Evolutionary conservation across 495 filamentous ascomycete species (phyloP), one percentile per base, ranked within the genome.

Genomic region (Penicillium manginii): DNA sequence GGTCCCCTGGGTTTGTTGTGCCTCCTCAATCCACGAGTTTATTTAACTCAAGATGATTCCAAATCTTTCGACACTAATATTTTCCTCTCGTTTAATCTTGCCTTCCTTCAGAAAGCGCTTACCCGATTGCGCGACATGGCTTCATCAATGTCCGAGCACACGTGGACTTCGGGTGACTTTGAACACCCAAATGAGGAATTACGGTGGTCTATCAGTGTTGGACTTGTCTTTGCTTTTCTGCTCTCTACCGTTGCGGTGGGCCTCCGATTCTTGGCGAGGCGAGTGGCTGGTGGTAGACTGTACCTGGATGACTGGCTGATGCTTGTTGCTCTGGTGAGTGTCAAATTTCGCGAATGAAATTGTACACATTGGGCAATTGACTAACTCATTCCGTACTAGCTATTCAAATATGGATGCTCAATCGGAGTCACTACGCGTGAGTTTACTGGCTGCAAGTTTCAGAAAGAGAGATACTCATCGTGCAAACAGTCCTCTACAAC

Each of bases 231-330:
- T 57, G 66, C 70, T 2, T 73, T 70, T 26, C 56, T 58, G 0
- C 29, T 76, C 6, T 66, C 72, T 9, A 68, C 69, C 1, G 22
- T 68, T 7, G 64, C 73, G 12, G 71, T 75, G 8, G 64, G 12
- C 15, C 48, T 78, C 17, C 72, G 75, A 1, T 51, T 78, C 14
- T 6, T 68, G 31, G 62, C 69, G 0, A 35, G 72, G 19, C 64
- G 55, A 33, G 46, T 75, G 42, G 72, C 61, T 10, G 66, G 71
- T 0, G 62, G 55, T 18, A 62, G 23, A 15, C 49, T 73, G 10
- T 68, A 63, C 23, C 50, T 71, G 58, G 75, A 78, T 57, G 75
- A 78, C 54, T 76, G 70, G 57, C 55, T 78, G 58, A 76, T 78
- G 43, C 33, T 78, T 7, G 48, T 71, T 26, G 72, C 73, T 39